These are phyloP conservation scores for Ascochyta lentis DNA, from an alignment of 2,329 filamentous ascomycete genomes.

Conservation along the genomic window DNA sequence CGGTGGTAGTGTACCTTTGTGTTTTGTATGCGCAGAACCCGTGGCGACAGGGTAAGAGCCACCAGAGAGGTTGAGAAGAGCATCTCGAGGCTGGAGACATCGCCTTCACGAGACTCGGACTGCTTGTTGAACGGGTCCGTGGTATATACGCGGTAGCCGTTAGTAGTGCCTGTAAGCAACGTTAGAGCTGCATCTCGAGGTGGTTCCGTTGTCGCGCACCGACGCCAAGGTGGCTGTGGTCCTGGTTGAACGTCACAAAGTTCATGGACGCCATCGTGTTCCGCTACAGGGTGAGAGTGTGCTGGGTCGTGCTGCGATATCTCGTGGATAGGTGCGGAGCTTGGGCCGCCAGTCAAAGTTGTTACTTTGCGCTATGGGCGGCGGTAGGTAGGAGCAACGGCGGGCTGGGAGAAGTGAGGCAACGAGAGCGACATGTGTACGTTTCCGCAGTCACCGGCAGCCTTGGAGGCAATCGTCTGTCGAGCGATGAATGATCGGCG, in stretches of 20 bases:
- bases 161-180: conserved; percentile 73
- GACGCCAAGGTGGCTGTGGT: conserved; percentile 95
- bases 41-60: conserved; percentile 87
- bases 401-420: conserved; percentile 1
- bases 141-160: conserved; percentile 94
- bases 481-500: conserved; percentile 16
- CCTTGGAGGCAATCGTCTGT: conserved; percentile 14
- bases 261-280: conserved; percentile 68
- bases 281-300: background rate
- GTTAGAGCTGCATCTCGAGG: conserved; percentile 6
- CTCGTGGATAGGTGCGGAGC: conserved; percentile 21
- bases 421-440: conserved; percentile 23
- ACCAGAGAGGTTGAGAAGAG: conserved; percentile 97
- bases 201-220: conserved; percentile 62
- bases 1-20: conserved; percentile 73
- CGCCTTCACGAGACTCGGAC: conserved; percentile 92
- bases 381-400: conserved; percentile 13
- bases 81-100: conserved; percentile 97
- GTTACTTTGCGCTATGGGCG: conserved; percentile 17
- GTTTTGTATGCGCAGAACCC: conserved; percentile 94
- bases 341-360: conserved; percentile 22
- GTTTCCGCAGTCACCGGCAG: conserved; percentile 11
- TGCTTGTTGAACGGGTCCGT: conserved; percentile 96
- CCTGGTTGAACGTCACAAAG: conserved; percentile 99
- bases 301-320: conserved; percentile 9